Evolutionary conservation across 2,329 filamentous ascomycete genomes (phyloP).

Genomic region (Fusarium sp.): DNA sequence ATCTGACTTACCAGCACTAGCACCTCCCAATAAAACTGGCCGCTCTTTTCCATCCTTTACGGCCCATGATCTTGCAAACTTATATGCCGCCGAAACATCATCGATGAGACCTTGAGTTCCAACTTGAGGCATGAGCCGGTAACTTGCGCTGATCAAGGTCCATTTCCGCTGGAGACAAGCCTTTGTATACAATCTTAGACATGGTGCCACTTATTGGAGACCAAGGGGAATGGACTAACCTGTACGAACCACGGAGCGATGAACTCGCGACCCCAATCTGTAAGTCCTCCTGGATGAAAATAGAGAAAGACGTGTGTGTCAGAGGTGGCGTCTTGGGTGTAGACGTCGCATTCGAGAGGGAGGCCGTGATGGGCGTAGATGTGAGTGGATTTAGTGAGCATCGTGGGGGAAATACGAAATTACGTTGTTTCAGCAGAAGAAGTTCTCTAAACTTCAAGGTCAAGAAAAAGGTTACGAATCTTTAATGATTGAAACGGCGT

Average conservation of each 20-base stretch:
- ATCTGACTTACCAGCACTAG: conserved; percentile 45
- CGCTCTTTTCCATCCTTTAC: conserved; percentile 22
- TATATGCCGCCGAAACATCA: conserved; percentile 46
- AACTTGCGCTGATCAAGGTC: conserved; percentile 48
- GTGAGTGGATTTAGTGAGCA: conserved; percentile 43
- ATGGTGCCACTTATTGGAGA: background rate
- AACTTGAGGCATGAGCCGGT: conserved; percentile 49
- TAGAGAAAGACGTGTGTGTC: conserved; percentile 47
- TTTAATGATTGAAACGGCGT: background rate
- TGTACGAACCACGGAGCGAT: conserved; percentile 51
- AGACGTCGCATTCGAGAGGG: conserved; percentile 50
- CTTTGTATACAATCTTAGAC: conserved; percentile 20
- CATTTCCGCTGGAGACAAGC: conserved; percentile 46
- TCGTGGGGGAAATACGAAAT: background rate
- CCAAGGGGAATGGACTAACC: conserved; percentile 20
- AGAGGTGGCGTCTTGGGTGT: conserved; percentile 40
- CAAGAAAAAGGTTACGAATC: background rate
- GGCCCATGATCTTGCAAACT: conserved; percentile 43
- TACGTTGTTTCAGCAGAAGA: background rate
- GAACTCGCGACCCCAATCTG: conserved; percentile 44
- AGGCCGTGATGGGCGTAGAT: conserved; percentile 46
- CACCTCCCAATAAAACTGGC: conserved; percentile 46
- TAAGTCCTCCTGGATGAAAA: conserved; percentile 50
- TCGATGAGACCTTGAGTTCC: conserved; percentile 42
- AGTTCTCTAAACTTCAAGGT: background rate